phyloP scores from a whole-genome alignment of 2,329 filamentous ascomycete genomes.

The Botrytis tulipae region DNA sequence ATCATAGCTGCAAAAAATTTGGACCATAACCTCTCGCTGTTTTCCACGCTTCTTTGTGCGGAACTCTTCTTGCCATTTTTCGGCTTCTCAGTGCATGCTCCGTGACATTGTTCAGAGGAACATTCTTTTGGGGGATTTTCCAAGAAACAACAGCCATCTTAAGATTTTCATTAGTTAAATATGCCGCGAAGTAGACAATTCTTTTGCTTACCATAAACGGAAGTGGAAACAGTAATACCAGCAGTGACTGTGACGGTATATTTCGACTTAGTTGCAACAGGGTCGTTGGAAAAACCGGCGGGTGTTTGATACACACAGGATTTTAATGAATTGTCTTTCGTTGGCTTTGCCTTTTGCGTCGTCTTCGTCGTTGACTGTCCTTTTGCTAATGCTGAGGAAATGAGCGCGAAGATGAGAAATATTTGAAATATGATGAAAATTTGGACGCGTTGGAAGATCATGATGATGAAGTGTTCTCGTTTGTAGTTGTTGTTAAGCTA shows the following conservation, averaged over 20 bases:
- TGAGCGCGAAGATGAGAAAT: not conserved
- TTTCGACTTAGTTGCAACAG: not conserved
- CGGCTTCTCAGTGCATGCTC: not conserved
- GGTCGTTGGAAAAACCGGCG: not conserved
- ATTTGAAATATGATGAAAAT: not conserved
- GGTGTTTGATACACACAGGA: not conserved
- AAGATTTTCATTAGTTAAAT: not conserved
- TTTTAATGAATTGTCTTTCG: too few species aligned
- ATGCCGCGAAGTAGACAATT: too few species aligned
- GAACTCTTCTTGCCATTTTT: not conserved
- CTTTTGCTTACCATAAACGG: not conserved
- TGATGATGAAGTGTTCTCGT: not conserved
- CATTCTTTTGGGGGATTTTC: not conserved
- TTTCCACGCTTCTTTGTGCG: not conserved
- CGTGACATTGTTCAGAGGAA: not conserved
- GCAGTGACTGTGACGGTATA: not conserved
- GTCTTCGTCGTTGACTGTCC: not conserved
- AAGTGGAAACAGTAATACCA: not conserved
- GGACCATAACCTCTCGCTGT: too few species aligned
- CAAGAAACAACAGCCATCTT: not conserved
- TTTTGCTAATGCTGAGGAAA: not conserved
- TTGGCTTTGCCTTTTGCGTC: too few species aligned
- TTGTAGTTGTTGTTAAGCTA: too few species aligned
- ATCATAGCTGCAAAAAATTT: not conserved
- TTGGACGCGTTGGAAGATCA: not conserved